A percentile compares a stretch with the other conserved stretches of the same genome.
Evolutionary conservation across 108 stramenopile genomes (phyloP).

Genomic region (Licmophora abbreviata): DNA sequence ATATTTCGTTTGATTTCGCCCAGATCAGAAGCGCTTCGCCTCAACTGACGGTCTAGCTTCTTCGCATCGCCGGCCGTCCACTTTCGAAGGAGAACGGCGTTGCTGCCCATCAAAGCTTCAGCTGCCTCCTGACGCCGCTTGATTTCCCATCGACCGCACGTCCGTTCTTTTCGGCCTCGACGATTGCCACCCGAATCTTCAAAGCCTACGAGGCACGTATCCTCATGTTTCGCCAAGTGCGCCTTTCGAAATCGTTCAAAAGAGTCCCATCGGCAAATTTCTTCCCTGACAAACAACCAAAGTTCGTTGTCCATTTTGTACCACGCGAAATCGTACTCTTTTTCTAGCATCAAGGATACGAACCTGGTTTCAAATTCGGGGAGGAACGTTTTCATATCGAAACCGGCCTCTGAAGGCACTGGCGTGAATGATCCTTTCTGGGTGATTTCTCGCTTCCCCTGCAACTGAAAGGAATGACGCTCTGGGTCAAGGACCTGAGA

Average conservation of each 20-base stretch:
- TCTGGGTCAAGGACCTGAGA: slow-evolving; percentile 39
- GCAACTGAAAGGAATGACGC: slow-evolving; percentile 44
- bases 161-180: slow-evolving; percentile 10
- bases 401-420: slow-evolving; percentile 3
- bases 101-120: background rate
- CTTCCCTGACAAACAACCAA: slow-evolving; percentile 13
- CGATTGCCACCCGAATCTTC: background rate
- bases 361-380: slow-evolving; percentile 33
- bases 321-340: slow-evolving; percentile 26
- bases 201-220: background rate
- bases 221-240: too few species aligned
- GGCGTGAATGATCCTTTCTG: slow-evolving; percentile 35
- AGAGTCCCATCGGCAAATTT: too few species aligned
- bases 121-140: background rate
- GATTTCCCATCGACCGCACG: background rate
- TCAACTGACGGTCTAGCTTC: background rate
- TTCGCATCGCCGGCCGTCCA: background rate
- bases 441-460: slow-evolving; percentile 13
- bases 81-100: background rate
- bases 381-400: slow-evolving; percentile 11
- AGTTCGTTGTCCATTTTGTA: slow-evolving; percentile 11
- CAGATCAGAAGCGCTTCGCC: background rate
- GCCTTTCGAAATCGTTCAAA: too few species aligned
- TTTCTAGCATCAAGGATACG: slow-evolving; percentile 48
- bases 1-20: background rate